Conservation (phyloP, 2,329 filamentous ascomycete species). For the Botryotinia convoluta region DNA sequence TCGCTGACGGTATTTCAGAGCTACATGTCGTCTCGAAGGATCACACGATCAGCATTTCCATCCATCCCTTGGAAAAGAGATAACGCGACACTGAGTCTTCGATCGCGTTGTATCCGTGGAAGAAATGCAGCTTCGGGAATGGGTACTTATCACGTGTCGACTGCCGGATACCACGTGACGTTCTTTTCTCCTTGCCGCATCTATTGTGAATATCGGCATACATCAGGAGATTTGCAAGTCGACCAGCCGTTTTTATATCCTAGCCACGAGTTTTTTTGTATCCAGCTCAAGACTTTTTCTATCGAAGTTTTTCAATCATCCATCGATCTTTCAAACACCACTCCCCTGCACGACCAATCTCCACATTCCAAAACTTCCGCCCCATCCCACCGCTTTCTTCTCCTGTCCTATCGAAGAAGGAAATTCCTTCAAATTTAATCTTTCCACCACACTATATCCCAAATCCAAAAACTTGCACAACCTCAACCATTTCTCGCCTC, state of each 20-base stretch:
- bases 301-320: background rate
- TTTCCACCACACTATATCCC: conserved; percentile 20
- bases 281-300: background rate
- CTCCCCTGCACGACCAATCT: conserved; percentile 6
- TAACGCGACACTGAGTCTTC: rapidly evolving
- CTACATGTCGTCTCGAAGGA: background rate
- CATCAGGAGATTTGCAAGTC: background rate
- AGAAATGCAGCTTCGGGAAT: background rate
- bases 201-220: background rate
- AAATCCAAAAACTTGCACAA: conserved; percentile 17
- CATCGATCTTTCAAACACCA: background rate
- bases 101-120: rapidly evolving
- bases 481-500: conserved; percentile 19
- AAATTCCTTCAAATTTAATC: conserved; percentile 19
- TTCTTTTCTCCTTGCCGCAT: background rate
- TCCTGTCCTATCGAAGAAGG: background rate
- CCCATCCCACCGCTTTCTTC: background rate
- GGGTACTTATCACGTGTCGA: background rate
- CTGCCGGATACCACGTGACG: background rate
- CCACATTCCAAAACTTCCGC: background rate
- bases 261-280: background rate
- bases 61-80: background rate
- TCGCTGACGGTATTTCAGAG: background rate
- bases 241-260: too few species aligned
- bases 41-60: too few species aligned